Percentiles rank a stretch among this genome's conserved stretches.
phyloP scores from a whole-genome alignment of 139 green algal genomes.

The Chlamydomonas sp. region DNA sequence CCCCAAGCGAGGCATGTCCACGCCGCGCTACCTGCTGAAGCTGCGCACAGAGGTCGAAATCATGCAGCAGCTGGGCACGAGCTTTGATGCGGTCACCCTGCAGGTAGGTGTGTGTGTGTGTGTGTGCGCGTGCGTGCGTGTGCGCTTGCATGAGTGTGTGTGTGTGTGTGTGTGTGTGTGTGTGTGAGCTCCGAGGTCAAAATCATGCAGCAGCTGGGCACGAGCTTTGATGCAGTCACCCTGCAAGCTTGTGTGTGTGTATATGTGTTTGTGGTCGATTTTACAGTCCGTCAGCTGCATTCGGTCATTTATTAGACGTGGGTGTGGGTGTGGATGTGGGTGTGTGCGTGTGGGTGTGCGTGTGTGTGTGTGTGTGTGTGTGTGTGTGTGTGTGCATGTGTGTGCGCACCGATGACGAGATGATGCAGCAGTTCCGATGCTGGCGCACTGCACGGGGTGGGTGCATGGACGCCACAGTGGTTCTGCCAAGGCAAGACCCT shows the following conservation, averaged over 20 bases:
- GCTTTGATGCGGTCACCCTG: constrained; percentile 73
- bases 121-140: background rate
- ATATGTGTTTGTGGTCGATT: too few species aligned
- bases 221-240: constrained; percentile 71
- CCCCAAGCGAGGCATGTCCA: constrained; percentile 8
- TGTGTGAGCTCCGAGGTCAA: constrained; percentile 27
- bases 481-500: too few species aligned
- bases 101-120: constrained; percentile 38
- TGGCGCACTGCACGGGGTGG: background rate
- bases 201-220: constrained; percentile 82
- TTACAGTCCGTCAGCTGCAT: too few species aligned
- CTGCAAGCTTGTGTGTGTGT: constrained; percentile 49
- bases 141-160: background rate
- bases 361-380: background rate
- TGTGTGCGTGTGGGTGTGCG: background rate
- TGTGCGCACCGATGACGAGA: constrained; percentile 34
- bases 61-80: constrained; percentile 82
- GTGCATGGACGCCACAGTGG: too few species aligned
- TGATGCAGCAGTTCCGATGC: constrained; percentile 89
- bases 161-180: background rate
- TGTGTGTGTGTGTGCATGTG: background rate
- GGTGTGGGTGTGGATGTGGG: too few species aligned
- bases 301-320: too few species aligned
- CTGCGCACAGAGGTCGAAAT: constrained; percentile 85
- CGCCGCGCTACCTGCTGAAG: constrained; percentile 79